Conservation (phyloP, 495 filamentous ascomycete species). For the Hypoxylon rickii region DNA sequence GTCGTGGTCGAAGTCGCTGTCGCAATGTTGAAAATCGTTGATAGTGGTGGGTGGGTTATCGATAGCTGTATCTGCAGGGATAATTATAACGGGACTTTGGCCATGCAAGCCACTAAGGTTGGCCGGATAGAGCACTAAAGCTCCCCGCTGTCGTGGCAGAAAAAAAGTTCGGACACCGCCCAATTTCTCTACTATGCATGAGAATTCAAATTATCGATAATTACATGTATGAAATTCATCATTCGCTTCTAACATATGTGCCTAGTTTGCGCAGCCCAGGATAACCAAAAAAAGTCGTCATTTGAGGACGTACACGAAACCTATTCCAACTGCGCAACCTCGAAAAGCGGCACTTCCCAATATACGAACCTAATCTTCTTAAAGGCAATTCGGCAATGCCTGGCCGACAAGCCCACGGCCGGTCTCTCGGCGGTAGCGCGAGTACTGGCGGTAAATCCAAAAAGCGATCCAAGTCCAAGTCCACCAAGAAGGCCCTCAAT, state of each 20-base stretch:
- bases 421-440: constrained; percentile 46
- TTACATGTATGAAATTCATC: neutral
- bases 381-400: constrained; percentile 57
- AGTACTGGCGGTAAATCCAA: constrained; percentile 50
- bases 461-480: constrained; percentile 49
- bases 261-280: too few species aligned
- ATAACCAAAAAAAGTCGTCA: too few species aligned
- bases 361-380: too few species aligned
- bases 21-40: constrained; percentile 31
- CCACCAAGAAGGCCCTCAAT: constrained; percentile 67
- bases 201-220: constrained; percentile 22
- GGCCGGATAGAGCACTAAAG: too few species aligned
- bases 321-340: too few species aligned
- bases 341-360: neutral
- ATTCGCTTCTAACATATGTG: constrained; percentile 4
- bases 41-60: constrained; percentile 4
- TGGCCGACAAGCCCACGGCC: constrained; percentile 67
- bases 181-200: constrained; percentile 14
- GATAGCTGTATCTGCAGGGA: neutral
- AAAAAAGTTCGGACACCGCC: constrained; percentile 38
- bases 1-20: too few species aligned
- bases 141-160: constrained; percentile 38
- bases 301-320: too few species aligned
- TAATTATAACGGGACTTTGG: too few species aligned
- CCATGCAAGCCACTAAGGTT: too few species aligned